phyloP scores from a whole-genome alignment of 2,329 filamentous ascomycete genomes.

The Fusarium poae region DNA sequence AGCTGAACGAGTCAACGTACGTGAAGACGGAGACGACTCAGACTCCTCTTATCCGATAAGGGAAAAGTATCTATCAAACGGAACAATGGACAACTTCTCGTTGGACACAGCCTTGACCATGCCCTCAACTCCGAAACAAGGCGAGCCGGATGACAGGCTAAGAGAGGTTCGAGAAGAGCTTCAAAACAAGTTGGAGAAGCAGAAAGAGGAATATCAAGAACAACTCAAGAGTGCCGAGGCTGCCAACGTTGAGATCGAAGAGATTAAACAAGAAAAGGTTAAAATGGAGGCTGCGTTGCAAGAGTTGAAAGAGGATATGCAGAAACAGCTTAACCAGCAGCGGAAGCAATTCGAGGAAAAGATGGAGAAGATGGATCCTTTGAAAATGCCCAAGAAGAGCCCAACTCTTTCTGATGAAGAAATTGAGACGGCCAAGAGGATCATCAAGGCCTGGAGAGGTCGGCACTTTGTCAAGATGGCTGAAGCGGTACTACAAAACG shows the following conservation, averaged over 20 bases:
- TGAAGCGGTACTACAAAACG: slow-evolving; percentile 89
- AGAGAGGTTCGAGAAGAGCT: slow-evolving; percentile 83
- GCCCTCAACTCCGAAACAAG: slow-evolving; percentile 88
- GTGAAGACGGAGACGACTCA: slow-evolving; percentile 88
- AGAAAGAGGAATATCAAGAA: slow-evolving; percentile 85
- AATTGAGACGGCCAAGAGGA: slow-evolving; percentile 74
- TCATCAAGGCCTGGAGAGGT: slow-evolving; percentile 81
- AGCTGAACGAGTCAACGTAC: slow-evolving; percentile 77
- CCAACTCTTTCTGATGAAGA: slow-evolving; percentile 79
- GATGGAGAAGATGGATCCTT: slow-evolving; percentile 79
- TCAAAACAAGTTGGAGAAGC: slow-evolving; percentile 84
- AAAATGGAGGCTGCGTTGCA: slow-evolving; percentile 87
- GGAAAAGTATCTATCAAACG: slow-evolving; percentile 96
- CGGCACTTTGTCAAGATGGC: slow-evolving; percentile 94
- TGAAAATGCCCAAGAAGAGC: slow-evolving; percentile 71
- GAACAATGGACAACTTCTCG: slow-evolving; percentile 95
- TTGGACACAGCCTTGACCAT: slow-evolving; percentile 94
- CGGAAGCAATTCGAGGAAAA: slow-evolving; percentile 87
- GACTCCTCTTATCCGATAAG: slow-evolving; percentile 92
- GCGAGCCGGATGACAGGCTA: slow-evolving; percentile 80
- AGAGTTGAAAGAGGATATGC: slow-evolving; percentile 87
- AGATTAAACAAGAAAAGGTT: slow-evolving; percentile 83
- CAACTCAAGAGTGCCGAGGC: slow-evolving; percentile 82
- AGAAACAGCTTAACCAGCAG: slow-evolving; percentile 85
- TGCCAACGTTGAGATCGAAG: slow-evolving; percentile 82